A percentile compares a stretch with the other conserved stretches of the same genome.
These are phyloP conservation scores for Fragilaria crotonensis DNA, from an alignment of 108 stramenopile genomes.

Conservation along the genomic window DNA sequence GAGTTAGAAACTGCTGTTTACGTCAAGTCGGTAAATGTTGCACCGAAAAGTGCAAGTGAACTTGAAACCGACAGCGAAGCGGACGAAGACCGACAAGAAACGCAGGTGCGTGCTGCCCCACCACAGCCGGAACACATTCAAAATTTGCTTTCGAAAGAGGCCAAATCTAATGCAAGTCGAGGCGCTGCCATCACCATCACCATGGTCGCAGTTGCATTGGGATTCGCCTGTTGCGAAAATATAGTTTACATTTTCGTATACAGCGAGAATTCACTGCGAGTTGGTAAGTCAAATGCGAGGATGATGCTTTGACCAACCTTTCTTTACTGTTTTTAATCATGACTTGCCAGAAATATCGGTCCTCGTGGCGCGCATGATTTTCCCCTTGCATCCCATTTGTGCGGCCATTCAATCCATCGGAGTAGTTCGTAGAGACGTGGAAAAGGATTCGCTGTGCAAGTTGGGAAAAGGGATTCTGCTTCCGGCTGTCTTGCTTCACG, in stretches of 20 bases:
- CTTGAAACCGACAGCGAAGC: neutral
- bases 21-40: neutral
- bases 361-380: conserved; percentile 56
- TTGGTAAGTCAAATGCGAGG: neutral
- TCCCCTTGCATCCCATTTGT: conserved; percentile 80
- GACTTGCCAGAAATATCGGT: conserved; percentile 41
- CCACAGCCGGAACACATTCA: neutral
- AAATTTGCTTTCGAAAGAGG: neutral
- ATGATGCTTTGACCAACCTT: conserved; percentile 11
- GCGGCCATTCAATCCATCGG: conserved; percentile 79
- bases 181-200: conserved; percentile 66
- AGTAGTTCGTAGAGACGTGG: conserved; percentile 69
- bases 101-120: neutral
- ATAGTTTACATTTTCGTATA: conserved; percentile 82
- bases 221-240: conserved; percentile 83
- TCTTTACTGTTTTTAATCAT: neutral
- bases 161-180: conserved; percentile 5
- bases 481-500: conserved; percentile 77
- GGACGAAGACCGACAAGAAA: neutral
- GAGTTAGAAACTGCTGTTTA: conserved; percentile 47
- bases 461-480: conserved; percentile 46
- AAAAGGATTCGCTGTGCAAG: conserved; percentile 30
- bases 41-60: neutral
- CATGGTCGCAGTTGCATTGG: conserved; percentile 74
- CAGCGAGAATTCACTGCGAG: conserved; percentile 24